Evolutionary conservation across 805 yeast species (phyloP), one percentile per base, ranked within the genome.

Genomic region (Candida hungchunana): DNA sequence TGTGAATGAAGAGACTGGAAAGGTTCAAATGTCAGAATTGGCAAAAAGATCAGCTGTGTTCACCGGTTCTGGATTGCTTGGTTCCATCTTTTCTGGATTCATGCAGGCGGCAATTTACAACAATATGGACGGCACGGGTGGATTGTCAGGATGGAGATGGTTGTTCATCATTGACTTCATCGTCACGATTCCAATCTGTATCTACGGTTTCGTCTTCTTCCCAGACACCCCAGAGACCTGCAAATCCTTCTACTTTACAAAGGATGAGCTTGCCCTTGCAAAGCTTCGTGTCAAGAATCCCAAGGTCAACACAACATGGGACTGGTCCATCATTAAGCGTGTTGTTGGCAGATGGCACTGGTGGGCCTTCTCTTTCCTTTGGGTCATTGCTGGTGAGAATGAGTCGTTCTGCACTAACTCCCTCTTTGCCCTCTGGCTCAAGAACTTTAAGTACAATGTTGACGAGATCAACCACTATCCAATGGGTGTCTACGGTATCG

Each of bases 81-180:
- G 82, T 1, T 67, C 73, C 20, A 66, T 75, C 42, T 71, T 75
- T 45, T 69, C 77, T 27, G 71, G 75, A 1, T 66, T 71, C 18
- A 65, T 76, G 70, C 81, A 75, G 50, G 67, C 70, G 15, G 71
- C 75, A 2, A 74, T 75, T 25, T 67, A 65, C 47, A 56, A 52
- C 18, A 63, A 65, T 45, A 60, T 75, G 63, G 64, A 48, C 30
- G 42, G 41, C 17, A 21, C 25, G 14, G 71, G 45, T 70, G 73
- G 37, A 0, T 53, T 77, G 12, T 64, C 67, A 3, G 83, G 83
- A 8, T 77, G 82, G 82, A 66, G 79, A 57, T 77, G 83, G 83
- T 50, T 77, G 13, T 79, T 76, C 49, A 71, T 79, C 29, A 73
- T 78, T 43, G 82, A 78, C 55, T 77, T 75, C 44, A 46, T 74